Evolutionary conservation across 345 rosid species (phyloP).

Genomic region (Eucalyptus virginea): DNA sequence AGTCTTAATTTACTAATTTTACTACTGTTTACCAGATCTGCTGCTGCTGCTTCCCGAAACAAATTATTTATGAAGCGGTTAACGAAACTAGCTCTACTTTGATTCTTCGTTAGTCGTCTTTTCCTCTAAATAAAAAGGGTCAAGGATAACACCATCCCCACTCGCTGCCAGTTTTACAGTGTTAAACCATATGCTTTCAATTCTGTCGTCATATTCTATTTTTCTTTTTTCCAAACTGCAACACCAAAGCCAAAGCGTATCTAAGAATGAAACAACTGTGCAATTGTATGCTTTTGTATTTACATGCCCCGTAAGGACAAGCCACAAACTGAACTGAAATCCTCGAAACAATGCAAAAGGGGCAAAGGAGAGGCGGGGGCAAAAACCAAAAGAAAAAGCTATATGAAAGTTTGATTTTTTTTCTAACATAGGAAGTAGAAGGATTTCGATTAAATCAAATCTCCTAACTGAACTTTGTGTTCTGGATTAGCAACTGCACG

Average conservation of each 20-base stretch:
- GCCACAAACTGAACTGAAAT: background rate
- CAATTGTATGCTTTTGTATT: background rate
- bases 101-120: background rate
- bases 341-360: background rate
- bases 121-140: background rate
- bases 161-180: background rate
- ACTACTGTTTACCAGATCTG: background rate
- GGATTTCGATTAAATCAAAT: background rate
- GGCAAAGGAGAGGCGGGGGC: background rate
- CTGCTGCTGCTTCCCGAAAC: background rate
- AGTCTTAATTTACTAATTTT: background rate
- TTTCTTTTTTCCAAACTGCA: background rate
- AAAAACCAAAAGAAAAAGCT: background rate
- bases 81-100: background rate
- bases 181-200: background rate
- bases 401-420: background rate
- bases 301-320: background rate
- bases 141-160: background rate
- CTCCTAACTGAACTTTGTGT: background rate
- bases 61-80: background rate
- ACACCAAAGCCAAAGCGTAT: background rate
- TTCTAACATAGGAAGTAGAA: background rate
- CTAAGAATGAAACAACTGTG: background rate
- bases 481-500: background rate
- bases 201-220: background rate